A percentile compares a stretch with the other conserved stretches of the same genome.
Evolutionary conservation across 176 grass and related monocot species (phyloP).

Genomic region (Ampelocalamus luodianensis): DNA sequence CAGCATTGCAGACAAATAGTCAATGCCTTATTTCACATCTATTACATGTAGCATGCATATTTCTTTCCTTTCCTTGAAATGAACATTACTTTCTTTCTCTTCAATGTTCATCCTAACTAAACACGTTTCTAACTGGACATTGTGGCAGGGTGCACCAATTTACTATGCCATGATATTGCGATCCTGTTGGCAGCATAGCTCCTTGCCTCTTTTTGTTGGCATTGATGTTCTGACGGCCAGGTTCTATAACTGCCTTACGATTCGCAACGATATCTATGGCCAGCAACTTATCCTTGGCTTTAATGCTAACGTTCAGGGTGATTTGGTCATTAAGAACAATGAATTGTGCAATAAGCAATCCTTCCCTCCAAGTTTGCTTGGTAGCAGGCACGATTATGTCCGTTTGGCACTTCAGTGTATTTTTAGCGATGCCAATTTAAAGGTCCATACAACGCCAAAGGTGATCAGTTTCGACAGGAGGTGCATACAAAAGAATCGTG

Average conservation of each 20-base stretch:
- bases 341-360: constrained; percentile 26
- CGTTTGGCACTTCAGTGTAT: constrained; percentile 42
- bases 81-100: background rate
- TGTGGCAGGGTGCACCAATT: constrained; percentile 40
- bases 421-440: constrained; percentile 44
- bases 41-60: background rate
- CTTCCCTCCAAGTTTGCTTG: constrained; percentile 11
- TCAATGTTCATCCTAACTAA: background rate
- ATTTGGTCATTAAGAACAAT: background rate
- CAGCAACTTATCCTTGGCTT: constrained; percentile 16
- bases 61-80: too few species aligned
- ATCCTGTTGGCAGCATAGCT: constrained; percentile 25
- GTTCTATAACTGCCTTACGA: constrained; percentile 14
- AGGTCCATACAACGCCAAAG: constrained; percentile 28
- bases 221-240: constrained; percentile 45
- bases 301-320: constrained; percentile 5
- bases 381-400: constrained; percentile 9
- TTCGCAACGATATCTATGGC: background rate
- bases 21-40: background rate
- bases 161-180: background rate
- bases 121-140: constrained; percentile 9
- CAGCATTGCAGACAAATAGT: background rate
- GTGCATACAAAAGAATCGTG: background rate
- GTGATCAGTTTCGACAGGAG: constrained; percentile 14
- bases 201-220: constrained; percentile 51